Evolutionary conservation across 2,329 filamentous ascomycete genomes (phyloP), one percentile per base, ranked within the genome.

Genomic region (Trichophyton schoenleinii): DNA sequence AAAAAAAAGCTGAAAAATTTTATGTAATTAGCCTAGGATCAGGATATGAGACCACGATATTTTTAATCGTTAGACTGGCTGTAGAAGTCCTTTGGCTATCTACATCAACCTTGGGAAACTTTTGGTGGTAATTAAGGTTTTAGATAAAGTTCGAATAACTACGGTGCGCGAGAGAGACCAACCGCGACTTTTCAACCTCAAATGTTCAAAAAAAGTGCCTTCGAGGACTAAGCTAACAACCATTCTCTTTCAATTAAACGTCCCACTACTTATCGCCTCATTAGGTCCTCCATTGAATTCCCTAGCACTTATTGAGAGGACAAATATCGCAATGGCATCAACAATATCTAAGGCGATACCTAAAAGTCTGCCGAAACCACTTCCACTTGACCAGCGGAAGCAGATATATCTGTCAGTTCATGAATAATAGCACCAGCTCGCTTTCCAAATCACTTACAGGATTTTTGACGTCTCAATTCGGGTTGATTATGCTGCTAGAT

Each of bases 381-480:
- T 62, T 42, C 60, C 63, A 0, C 57, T 64, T 38, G 63, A 64
- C 46, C 63, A 65, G 25, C 66, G 70, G 62, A 77, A 79, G 65
- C 73, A 77, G 67, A 70, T 80, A 61, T 78, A 75, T 67, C 72
- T 80, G 78, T 79, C 72, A n/a, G 73, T 57, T 38, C 59, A 58
- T 4, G 36, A 44, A 31, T n/a, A 34, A 11, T 25, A 58, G 41
- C 46, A 55, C 53, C 36, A 36, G 36, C 46, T 58, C 18, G 38
- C 28, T 34, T 44, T 41, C 3, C 5, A 28, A n/a, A 41, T 18
- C 59, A 46, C 15, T 25, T 18, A 2, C n/a, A 15, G 34, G 18
- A 6, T n/a, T 5, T 44, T 25, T n/a, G 34, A 42, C 18, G 8
- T 20, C 7, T 44, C 22, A 41, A 31, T 58, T 42, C 11, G 6